phyloP scores from a whole-genome alignment of 2,329 filamentous ascomycete species.

The Colletotrichum viniferum region DNA sequence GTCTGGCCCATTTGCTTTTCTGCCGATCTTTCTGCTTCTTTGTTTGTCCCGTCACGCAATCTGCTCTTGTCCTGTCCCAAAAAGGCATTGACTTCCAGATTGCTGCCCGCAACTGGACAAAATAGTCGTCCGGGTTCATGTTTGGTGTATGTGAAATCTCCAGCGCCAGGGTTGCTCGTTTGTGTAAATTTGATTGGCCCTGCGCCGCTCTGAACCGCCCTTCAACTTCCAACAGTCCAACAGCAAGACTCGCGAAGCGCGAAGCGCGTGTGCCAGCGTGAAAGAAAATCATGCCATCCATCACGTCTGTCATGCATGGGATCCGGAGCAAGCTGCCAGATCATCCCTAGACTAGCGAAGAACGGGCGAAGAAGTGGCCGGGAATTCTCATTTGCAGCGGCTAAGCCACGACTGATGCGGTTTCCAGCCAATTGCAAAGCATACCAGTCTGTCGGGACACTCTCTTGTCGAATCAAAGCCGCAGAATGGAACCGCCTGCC shows the following conservation, averaged over 20 bases:
- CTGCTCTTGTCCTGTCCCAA: not conserved
- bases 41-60: slow-evolving; percentile 1
- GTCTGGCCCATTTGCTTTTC: not conserved
- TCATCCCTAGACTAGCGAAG: slow-evolving; percentile 8
- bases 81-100: not conserved
- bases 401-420: slow-evolving; percentile 18
- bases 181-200: not conserved
- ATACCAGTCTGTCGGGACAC: slow-evolving; percentile 8
- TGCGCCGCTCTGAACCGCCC: not conserved
- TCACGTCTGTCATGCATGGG: not conserved
- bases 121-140: not conserved
- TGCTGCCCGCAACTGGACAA: not conserved
- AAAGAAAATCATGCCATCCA: slow-evolving; percentile 9
- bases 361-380: slow-evolving; percentile 11
- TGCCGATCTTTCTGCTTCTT: not conserved
- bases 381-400: slow-evolving; percentile 21
- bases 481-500: slow-evolving; percentile 14
- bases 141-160: not conserved
- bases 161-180: not conserved
- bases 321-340: slow-evolving; percentile 14
- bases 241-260: slow-evolving; percentile 1
- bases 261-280: slow-evolving; percentile 10
- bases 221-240: not conserved
- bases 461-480: slow-evolving; percentile 8
- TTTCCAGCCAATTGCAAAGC: slow-evolving; percentile 8